Conservation (phyloP, 1,139 yeast genomes). For the Magnusiomyces suaveolens region DNA sequence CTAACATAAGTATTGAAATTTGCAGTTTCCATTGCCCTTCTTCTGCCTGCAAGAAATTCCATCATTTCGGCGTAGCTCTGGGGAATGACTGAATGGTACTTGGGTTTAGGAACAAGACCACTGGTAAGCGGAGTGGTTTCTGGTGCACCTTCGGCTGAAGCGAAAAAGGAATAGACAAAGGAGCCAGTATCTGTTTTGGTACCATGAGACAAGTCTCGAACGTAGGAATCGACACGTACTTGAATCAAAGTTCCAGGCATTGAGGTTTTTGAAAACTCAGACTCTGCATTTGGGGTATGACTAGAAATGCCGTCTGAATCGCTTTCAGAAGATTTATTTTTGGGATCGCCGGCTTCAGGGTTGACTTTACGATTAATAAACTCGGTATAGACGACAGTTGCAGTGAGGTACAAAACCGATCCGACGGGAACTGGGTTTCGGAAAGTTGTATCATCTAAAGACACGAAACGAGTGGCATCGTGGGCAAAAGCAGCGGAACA, state of each 20-base stretch:
- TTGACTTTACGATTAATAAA: slow-evolving; percentile 22
- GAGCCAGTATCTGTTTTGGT: slow-evolving; percentile 68
- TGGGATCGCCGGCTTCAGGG: slow-evolving; percentile 14
- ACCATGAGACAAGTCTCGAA: slow-evolving; percentile 54
- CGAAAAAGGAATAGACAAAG: slow-evolving; percentile 80
- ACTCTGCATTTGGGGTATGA: slow-evolving; percentile 6
- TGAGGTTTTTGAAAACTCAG: slow-evolving; percentile 21
- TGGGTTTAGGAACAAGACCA: slow-evolving; percentile 25
- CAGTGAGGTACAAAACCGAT: slow-evolving; percentile 69
- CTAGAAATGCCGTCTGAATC: neutral
- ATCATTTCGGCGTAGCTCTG: slow-evolving; percentile 88
- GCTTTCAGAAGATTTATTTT: neutral
- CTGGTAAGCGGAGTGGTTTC: slow-evolving; percentile 29
- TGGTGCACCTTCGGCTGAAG: slow-evolving; percentile 44
- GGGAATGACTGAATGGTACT: slow-evolving; percentile 65
- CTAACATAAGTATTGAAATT: slow-evolving; percentile 31
- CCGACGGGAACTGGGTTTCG: slow-evolving; percentile 94
- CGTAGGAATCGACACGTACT: slow-evolving; percentile 76
- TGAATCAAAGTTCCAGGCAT: slow-evolving; percentile 84
- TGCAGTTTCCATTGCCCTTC: slow-evolving; percentile 80
- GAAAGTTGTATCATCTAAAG: slow-evolving; percentile 83
- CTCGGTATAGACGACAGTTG: slow-evolving; percentile 68
- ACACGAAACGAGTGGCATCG: slow-evolving; percentile 77
- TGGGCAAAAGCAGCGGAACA: slow-evolving; percentile 81
- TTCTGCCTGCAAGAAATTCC: slow-evolving; percentile 79